Percentiles rank a stretch among this genome's conserved stretches.
phyloP scores from a whole-genome alignment of 495 filamentous ascomycete genomes.

The Aspergillus leporis region DNA sequence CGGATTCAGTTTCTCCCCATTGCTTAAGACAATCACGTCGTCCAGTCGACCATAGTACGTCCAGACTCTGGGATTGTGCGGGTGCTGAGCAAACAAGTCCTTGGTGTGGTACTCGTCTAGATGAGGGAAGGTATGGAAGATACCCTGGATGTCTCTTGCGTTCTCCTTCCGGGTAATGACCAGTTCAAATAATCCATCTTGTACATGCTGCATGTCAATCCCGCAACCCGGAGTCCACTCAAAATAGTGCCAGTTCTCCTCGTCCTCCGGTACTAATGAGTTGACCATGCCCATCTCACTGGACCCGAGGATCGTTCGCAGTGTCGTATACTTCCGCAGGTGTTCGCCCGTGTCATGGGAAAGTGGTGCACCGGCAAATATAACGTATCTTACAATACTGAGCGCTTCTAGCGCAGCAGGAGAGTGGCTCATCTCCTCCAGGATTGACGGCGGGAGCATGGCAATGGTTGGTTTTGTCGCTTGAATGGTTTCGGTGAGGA shows the following conservation, averaged over 20 bases:
- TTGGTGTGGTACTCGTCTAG: conserved; percentile 52
- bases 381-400: conserved; percentile 15
- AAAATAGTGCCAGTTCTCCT: conserved; percentile 51
- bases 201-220: conserved; percentile 39
- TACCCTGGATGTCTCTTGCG: conserved; percentile 22
- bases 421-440: conserved; percentile 32
- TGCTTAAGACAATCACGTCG: conserved; percentile 64
- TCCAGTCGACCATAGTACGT: conserved; percentile 53
- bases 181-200: conserved; percentile 49
- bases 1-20: conserved; percentile 65
- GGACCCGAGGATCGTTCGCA: conserved; percentile 19
- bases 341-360: conserved; percentile 16
- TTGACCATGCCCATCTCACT: conserved; percentile 21
- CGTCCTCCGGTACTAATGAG: conserved; percentile 33
- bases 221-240: conserved; percentile 46
- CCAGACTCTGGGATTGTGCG: conserved; percentile 49
- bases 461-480: conserved; percentile 18
- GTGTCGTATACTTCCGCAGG: conserved; percentile 7
- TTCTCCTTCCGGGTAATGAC: conserved; percentile 30
- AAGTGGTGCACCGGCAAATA: conserved; percentile 28
- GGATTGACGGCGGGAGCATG: conserved; percentile 25
- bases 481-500: conserved; percentile 20
- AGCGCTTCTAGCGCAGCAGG: conserved; percentile 16
- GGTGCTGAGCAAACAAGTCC: conserved; percentile 57
- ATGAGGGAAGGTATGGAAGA: conserved; percentile 34